phyloP scores from a whole-genome alignment of 129 eudicot species.

The Centaurea solstitialis region DNA sequence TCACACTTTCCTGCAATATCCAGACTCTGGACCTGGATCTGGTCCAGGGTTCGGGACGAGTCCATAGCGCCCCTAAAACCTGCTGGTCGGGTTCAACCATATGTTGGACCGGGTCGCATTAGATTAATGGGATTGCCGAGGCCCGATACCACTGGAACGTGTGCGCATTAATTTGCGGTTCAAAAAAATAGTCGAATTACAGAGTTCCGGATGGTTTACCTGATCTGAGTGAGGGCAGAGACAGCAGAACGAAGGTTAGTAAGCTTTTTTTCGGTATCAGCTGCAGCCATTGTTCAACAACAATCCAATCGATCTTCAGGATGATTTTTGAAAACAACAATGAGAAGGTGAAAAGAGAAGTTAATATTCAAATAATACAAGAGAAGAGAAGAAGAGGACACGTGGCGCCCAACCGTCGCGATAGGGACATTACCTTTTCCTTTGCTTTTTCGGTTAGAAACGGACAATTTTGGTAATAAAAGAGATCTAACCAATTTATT shows the following conservation, averaged over 20 bases:
- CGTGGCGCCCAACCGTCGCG: conserved; percentile 5
- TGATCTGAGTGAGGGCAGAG: conserved; percentile 72
- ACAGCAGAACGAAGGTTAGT: conserved; percentile 71
- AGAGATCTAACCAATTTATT: too few species aligned
- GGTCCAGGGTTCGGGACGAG: too few species aligned
- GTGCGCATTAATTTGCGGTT: too few species aligned
- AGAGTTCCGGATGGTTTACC: conserved; percentile 33
- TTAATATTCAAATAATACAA: not conserved
- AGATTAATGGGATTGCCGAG: too few species aligned
- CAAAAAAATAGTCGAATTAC: not conserved
- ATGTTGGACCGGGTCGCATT: too few species aligned
- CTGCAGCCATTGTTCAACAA: conserved; percentile 48
- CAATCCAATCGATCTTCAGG: not conserved
- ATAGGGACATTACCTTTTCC: conserved; percentile 2
- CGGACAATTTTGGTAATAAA: not conserved
- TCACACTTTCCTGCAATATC: too few species aligned
- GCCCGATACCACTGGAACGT: too few species aligned
- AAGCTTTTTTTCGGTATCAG: conserved; percentile 84
- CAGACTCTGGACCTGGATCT: too few species aligned
- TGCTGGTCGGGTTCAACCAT: too few species aligned
- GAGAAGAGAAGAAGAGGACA: not conserved
- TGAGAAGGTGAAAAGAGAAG: not conserved
- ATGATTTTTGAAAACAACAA: not conserved
- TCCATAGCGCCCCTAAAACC: too few species aligned
- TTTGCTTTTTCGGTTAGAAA: not conserved